Evolutionary conservation across 345 rosid species (phyloP).

Genomic region (Bretschneidera sinensis): DNA sequence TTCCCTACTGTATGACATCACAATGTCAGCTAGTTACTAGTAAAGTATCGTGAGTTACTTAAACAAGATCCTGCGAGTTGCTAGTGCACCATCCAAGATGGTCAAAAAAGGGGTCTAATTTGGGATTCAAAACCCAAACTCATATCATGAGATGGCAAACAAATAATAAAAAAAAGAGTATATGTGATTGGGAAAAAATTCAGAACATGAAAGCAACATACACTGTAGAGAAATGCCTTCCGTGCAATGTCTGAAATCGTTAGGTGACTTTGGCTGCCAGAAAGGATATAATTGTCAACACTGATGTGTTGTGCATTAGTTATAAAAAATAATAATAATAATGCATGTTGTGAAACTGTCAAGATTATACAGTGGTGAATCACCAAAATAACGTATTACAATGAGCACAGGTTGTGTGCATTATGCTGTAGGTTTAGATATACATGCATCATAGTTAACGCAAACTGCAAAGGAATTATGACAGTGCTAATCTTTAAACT

Average conservation of each 20-base stretch:
- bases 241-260: conserved; percentile 92
- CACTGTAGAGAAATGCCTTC: conserved; percentile 97
- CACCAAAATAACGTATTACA: neutral
- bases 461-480: neutral
- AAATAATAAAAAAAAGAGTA: too few relatives aligned
- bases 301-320: too few relatives aligned
- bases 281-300: conserved; percentile 21
- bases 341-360: neutral
- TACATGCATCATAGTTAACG: neutral
- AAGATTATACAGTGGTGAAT: neutral
- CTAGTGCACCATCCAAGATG: too few relatives aligned
- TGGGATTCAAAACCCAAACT: too few relatives aligned
- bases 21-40: too few relatives aligned
- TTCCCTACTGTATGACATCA: too few relatives aligned
- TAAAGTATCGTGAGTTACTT: too few relatives aligned
- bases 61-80: too few relatives aligned
- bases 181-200: too few relatives aligned
- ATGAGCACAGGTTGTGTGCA: neutral
- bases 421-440: neutral
- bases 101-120: too few relatives aligned
- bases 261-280: conserved; percentile 70
- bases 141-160: too few relatives aligned
- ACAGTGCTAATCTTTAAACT: conserved; percentile 9
- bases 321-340: too few relatives aligned
- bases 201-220: conserved; percentile 38